These are phyloP conservation scores for Tillandsia leiboldiana DNA, from an alignment of 176 grass and related monocot genomes.

Conservation along the genomic window DNA sequence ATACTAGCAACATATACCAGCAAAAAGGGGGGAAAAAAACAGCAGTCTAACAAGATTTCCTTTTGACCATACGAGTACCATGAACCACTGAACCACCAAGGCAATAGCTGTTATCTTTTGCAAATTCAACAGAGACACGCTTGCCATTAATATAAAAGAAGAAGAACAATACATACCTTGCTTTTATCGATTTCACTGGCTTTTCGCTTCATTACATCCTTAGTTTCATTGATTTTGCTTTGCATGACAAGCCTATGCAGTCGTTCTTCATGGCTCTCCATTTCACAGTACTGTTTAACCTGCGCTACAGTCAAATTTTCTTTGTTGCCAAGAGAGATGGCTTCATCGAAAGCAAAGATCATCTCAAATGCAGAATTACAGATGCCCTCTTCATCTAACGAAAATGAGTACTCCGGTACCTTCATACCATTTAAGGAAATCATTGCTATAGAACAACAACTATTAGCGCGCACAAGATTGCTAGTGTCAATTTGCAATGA, in stretches of 20 bases:
- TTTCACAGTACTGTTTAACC: conserved; percentile 91
- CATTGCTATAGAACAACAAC: not conserved
- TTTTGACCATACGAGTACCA: too few relatives aligned
- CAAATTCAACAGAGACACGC: not conserved
- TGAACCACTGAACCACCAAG: not conserved
- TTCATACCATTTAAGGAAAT: conserved; percentile 47
- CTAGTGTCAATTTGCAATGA: too few relatives aligned
- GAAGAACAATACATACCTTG: conserved; percentile 35
- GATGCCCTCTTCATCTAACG: conserved; percentile 69
- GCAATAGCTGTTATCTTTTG: not conserved
- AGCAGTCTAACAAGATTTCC: too few relatives aligned
- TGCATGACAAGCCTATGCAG: conserved; percentile 71
- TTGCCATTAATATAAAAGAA: not conserved
- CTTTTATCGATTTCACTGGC: conserved; percentile 83
- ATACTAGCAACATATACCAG: too few relatives aligned
- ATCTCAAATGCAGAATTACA: conserved; percentile 66
- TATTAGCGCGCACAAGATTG: too few relatives aligned
- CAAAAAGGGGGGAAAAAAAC: too few relatives aligned
- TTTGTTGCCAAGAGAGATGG: conserved; percentile 74
- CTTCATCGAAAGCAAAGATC: conserved; percentile 84
- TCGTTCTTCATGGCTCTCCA: conserved; percentile 82
- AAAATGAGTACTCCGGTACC: conserved; percentile 69
- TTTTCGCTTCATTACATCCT: conserved; percentile 78
- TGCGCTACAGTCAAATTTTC: conserved; percentile 78
- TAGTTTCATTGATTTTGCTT: conserved; percentile 78